These are phyloP conservation scores for Penicillium nordicum DNA, from an alignment of 2,329 filamentous ascomycete species.

Conservation along the genomic window DNA sequence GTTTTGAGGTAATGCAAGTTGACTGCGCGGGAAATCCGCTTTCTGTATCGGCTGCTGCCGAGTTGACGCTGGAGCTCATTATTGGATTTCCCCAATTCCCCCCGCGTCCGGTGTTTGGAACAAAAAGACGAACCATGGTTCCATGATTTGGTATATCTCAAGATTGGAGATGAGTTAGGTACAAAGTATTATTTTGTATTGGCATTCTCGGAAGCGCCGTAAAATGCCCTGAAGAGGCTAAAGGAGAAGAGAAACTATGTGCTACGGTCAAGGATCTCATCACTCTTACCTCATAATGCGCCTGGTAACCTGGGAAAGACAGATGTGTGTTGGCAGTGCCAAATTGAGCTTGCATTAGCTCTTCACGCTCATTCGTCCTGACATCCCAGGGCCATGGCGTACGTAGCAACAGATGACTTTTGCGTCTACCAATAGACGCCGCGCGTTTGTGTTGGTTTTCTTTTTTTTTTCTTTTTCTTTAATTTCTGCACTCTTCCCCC, in stretches of 20 bases:
- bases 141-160: slow-evolving; percentile 6
- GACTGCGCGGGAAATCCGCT: slow-evolving; percentile 3
- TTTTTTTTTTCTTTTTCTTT: slow-evolving; percentile 14
- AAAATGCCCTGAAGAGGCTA: neutral
- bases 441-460: slow-evolving; percentile 27
- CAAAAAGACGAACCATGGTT: slow-evolving; percentile 12
- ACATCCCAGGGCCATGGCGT: slow-evolving; percentile 19
- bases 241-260: neutral
- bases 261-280: neutral
- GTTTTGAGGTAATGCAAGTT: neutral
- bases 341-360: slow-evolving; percentile 25
- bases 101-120: neutral
- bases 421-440: slow-evolving; percentile 25
- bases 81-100: neutral
- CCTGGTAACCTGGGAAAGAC: neutral
- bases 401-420: slow-evolving; percentile 23
- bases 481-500: neutral
- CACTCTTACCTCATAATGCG: slow-evolving; percentile 4
- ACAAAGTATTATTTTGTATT: neutral
- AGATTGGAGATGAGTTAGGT: too few species aligned
- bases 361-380: slow-evolving; percentile 14
- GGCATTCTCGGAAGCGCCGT: neutral
- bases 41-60: slow-evolving; percentile 6
- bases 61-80: neutral
- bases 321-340: slow-evolving; percentile 25